phyloP scores from a whole-genome alignment of 2,329 filamentous ascomycete genomes.

The Alternaria brassicicola region DNA sequence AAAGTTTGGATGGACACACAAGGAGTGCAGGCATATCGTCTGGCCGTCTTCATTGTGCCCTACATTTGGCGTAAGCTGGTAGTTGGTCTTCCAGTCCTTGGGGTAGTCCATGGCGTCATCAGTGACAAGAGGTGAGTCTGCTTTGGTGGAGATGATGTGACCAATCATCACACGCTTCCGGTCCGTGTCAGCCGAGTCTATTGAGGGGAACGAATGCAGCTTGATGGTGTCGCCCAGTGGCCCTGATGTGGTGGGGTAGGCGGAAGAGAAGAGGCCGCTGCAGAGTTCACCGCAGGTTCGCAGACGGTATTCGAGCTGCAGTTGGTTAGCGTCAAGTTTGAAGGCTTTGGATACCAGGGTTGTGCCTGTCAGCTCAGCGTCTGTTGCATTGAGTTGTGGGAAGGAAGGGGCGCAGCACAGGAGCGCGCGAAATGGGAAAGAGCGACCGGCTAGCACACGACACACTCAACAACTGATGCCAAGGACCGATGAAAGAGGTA shows the following conservation, averaged over 20 bases:
- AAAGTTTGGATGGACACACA: slow-evolving; percentile 77
- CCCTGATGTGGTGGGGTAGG: slow-evolving; percentile 58
- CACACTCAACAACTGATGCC: background rate
- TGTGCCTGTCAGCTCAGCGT: background rate
- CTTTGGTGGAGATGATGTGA: slow-evolving; percentile 78
- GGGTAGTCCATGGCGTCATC: slow-evolving; percentile 80
- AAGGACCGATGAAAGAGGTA: background rate
- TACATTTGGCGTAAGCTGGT: slow-evolving; percentile 45
- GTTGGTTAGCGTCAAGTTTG: slow-evolving; percentile 10
- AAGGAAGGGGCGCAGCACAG: slow-evolving; percentile 7
- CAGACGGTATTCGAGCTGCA: slow-evolving; percentile 77
- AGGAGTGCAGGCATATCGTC: slow-evolving; percentile 81
- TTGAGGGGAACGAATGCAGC: slow-evolving; percentile 59
- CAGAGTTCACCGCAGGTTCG: slow-evolving; percentile 75
- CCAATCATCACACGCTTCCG: slow-evolving; percentile 72
- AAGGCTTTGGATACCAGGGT: background rate
- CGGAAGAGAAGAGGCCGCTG: slow-evolving; percentile 78
- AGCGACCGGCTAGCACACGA: background rate
- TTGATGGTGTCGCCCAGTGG: slow-evolving; percentile 59
- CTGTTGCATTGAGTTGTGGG: background rate
- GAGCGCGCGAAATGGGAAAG: slow-evolving; percentile 5
- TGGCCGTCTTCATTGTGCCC: slow-evolving; percentile 76
- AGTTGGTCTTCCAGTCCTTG: slow-evolving; percentile 64
- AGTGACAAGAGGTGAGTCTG: slow-evolving; percentile 66
- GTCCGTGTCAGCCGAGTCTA: slow-evolving; percentile 65